Percentiles rank a stretch among this genome's conserved stretches.
phyloP scores from a whole-genome alignment of 495 filamentous ascomycete genomes.

The Pyrenula aspistea region DNA sequence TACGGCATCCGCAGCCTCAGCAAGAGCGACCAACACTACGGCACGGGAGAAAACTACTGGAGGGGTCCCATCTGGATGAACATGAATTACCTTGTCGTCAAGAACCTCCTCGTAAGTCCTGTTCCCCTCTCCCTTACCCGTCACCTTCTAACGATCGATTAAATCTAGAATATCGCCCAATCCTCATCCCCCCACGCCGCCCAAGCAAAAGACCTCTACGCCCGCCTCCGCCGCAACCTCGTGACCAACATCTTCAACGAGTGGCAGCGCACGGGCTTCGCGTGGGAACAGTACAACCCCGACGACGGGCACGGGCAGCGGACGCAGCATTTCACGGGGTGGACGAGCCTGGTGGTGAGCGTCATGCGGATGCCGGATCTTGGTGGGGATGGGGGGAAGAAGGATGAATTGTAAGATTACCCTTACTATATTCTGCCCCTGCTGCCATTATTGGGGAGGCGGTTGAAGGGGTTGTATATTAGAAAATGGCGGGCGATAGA shows the following conservation, averaged over 20 bases:
- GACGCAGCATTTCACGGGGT: slow-evolving; percentile 95
- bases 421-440: background rate
- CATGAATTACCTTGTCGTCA: slow-evolving; percentile 85
- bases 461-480: background rate
- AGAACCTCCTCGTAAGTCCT: slow-evolving; percentile 66
- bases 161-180: slow-evolving; percentile 24
- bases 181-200: slow-evolving; percentile 54
- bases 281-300: slow-evolving; percentile 98
- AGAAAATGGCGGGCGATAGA: background rate
- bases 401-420: slow-evolving; percentile 28
- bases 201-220: slow-evolving; percentile 64
- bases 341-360: slow-evolving; percentile 96
- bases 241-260: slow-evolving; percentile 78
- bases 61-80: slow-evolving; percentile 93
- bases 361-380: slow-evolving; percentile 84
- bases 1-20: slow-evolving; percentile 81
- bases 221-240: slow-evolving; percentile 64
- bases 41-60: slow-evolving; percentile 95
- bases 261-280: slow-evolving; percentile 89
- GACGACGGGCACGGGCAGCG: slow-evolving; percentile 86
- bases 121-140: slow-evolving; percentile 4
- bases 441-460: background rate
- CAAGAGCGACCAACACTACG: slow-evolving; percentile 70
- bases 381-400: slow-evolving; percentile 12
- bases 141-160: slow-evolving; percentile 9